Evolutionary conservation across 345 rosid genomes (phyloP).

Genomic region (Conringia planisiliqua): DNA sequence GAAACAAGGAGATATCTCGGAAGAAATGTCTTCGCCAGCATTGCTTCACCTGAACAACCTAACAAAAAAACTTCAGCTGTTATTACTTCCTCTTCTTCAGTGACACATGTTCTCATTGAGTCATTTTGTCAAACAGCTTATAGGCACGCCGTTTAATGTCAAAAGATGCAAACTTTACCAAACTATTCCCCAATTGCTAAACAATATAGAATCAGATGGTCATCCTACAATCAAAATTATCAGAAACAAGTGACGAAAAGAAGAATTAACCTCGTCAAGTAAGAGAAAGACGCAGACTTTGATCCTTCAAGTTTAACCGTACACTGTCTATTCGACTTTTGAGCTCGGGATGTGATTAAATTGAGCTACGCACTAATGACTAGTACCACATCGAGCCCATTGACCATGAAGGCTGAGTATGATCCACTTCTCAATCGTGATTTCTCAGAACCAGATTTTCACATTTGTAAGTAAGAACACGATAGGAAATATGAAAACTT

Average conservation of each 20-base stretch:
- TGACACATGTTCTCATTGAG: constrained; percentile 4
- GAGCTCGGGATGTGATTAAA: background rate
- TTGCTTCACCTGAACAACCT: constrained; percentile 14
- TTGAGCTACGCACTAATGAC: background rate
- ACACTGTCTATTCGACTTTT: background rate
- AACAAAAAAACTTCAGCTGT: background rate
- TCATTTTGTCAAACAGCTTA: constrained; percentile 22
- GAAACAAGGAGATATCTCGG: constrained; percentile 18
- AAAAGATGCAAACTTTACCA: background rate
- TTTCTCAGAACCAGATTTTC: background rate
- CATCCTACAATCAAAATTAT: background rate
- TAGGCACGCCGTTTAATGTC: background rate
- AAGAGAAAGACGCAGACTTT: background rate
- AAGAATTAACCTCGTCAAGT: background rate
- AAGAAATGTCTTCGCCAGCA: constrained; percentile 33
- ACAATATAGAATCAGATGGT: background rate
- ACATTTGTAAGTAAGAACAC: background rate
- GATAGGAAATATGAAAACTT: background rate
- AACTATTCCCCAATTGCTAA: background rate
- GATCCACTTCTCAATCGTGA: background rate
- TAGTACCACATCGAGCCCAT: background rate
- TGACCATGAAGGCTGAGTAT: background rate
- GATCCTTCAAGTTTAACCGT: background rate
- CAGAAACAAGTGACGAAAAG: background rate
- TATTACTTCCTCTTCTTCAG: background rate